Percentiles rank a stretch among this genome's conserved stretches.
Evolutionary conservation across 805 yeast species (phyloP).

Genomic region (Scheffersomyces coipomensis): DNA sequence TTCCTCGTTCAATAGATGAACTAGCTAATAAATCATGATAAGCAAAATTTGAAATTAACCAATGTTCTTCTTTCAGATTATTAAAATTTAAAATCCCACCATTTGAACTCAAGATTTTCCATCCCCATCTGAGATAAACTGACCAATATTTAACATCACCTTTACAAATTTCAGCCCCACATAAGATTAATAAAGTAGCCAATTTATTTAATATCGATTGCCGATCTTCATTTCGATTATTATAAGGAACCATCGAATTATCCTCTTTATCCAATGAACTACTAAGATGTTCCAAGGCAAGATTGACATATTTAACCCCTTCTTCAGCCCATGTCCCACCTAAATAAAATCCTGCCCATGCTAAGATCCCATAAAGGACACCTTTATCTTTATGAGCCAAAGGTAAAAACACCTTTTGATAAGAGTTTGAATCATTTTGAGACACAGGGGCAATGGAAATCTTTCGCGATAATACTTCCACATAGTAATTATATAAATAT

Average conservation of each 20-base stretch:
- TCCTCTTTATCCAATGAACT: constrained; percentile 21
- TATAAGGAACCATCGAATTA: constrained; percentile 4
- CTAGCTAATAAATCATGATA: constrained; percentile 76
- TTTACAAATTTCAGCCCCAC: constrained; percentile 80
- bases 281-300: constrained; percentile 45
- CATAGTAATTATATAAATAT: constrained; percentile 48
- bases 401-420: constrained; percentile 52
- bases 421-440: constrained; percentile 46
- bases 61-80: constrained; percentile 58
- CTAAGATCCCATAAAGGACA: constrained; percentile 50
- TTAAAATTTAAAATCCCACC: constrained; percentile 62
- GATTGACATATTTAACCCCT: constrained; percentile 47
- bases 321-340: constrained; percentile 45
- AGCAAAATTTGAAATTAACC: constrained; percentile 76
- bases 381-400: constrained; percentile 53
- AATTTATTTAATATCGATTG: constrained; percentile 43
- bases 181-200: constrained; percentile 65
- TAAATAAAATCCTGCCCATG: constrained; percentile 56
- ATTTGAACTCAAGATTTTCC: constrained; percentile 54
- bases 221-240: constrained; percentile 17
- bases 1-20: constrained; percentile 56
- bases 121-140: constrained; percentile 61
- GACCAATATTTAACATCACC: constrained; percentile 83
- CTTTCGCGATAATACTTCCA: constrained; percentile 39
- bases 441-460: constrained; percentile 48